Evolutionary conservation across 345 rosid genomes (phyloP).

Genomic region (Microthlaspi erraticum): DNA sequence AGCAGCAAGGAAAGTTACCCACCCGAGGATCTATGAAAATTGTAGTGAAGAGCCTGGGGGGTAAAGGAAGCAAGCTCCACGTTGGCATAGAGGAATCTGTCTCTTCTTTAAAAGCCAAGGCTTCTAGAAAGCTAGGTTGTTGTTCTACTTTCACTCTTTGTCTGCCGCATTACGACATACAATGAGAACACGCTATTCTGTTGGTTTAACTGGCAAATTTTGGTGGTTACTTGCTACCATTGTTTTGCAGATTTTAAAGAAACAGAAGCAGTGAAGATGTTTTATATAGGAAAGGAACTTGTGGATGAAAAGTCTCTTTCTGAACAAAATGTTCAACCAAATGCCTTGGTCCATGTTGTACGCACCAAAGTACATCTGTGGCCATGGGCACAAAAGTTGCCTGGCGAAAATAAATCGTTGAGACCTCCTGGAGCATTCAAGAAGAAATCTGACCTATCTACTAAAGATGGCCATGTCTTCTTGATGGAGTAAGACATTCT

Average conservation of each 20-base stretch:
- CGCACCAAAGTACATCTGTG: conserved; percentile 80
- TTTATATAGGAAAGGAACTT: conserved; percentile 88
- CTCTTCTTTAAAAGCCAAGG: conserved; percentile 83
- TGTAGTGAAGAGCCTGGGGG: conserved; percentile 92
- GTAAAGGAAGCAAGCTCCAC: conserved; percentile 92
- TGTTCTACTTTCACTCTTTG: conserved; percentile 33
- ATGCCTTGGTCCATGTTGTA: conserved; percentile 89
- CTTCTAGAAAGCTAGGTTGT: conserved; percentile 93
- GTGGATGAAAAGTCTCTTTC: conserved; percentile 81
- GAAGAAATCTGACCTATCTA: conserved; percentile 97
- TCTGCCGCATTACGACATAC: conserved; percentile 20
- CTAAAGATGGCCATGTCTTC: conserved; percentile 94
- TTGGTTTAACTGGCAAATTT: conserved; percentile 23
- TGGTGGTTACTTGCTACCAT: conserved; percentile 32
- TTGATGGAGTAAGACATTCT: conserved; percentile 84
- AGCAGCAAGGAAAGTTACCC: conserved; percentile 81
- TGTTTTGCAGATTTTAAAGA: conserved; percentile 83
- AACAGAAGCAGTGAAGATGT: conserved; percentile 76
- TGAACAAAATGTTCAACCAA: conserved; percentile 83
- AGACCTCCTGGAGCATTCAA: conserved; percentile 99
- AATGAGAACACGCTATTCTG: background rate
- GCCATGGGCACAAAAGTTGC: conserved; percentile 91
- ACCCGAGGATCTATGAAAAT: conserved; percentile 85
- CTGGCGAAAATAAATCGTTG: conserved; percentile 86
- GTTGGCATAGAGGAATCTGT: conserved; percentile 84